Conservation (phyloP, 371 early-diverging fungal genomes). For the Apophysomyces ossiformis region DNA sequence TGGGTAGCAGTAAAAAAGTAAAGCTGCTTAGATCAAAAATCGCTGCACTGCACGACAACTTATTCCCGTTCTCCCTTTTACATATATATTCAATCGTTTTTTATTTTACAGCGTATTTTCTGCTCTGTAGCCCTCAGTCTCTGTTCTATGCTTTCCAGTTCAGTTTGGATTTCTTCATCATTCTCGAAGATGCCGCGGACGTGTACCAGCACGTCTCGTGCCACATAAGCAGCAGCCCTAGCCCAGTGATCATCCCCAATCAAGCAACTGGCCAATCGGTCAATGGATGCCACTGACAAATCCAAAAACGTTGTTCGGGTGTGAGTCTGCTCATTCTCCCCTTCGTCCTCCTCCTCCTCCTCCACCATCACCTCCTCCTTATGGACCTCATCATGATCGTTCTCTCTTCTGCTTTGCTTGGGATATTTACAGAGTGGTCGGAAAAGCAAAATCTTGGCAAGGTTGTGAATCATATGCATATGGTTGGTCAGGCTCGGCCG, state of each 20-base stretch:
- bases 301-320: slow-evolving; percentile 52
- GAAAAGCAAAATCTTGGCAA: slow-evolving; percentile 41
- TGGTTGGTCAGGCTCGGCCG: slow-evolving; percentile 23
- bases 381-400: too few species aligned
- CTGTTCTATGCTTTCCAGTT: not conserved
- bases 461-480: slow-evolving; percentile 43
- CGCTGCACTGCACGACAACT: too few species aligned
- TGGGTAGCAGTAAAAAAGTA: too few species aligned
- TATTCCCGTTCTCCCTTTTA: too few species aligned
- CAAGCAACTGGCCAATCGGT: slow-evolving; percentile 32
- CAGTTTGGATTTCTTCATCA: slow-evolving; percentile 35
- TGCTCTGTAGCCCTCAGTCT: slow-evolving; percentile 1
- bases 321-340: slow-evolving; percentile 38
- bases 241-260: slow-evolving; percentile 22
- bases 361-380: not conserved
- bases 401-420: not conserved
- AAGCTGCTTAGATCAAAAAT: too few species aligned
- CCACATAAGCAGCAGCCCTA: slow-evolving; percentile 22
- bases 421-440: slow-evolving; percentile 35
- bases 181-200: slow-evolving; percentile 36
- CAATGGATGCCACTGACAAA: slow-evolving; percentile 36
- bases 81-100: not conserved
- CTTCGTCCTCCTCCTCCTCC: slow-evolving; percentile 2
- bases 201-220: slow-evolving; percentile 34
- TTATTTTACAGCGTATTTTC: slow-evolving; percentile 3